phyloP scores from a whole-genome alignment of 495 filamentous ascomycete genomes.

The Aspergillus cristatus region DNA sequence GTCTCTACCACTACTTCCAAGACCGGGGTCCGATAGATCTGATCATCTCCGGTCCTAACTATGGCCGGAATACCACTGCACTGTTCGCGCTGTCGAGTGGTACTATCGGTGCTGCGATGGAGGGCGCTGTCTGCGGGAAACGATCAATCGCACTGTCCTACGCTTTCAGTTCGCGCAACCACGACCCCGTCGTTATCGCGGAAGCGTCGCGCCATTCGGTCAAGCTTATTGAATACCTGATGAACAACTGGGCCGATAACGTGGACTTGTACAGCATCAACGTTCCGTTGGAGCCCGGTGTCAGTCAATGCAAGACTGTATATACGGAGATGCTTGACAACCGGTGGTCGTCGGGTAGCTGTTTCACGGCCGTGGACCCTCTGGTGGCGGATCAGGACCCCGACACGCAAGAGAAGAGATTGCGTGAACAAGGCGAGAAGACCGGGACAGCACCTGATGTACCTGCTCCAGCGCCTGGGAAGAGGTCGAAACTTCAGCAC shows the following conservation, averaged over 20 bases:
- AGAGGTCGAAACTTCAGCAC: conserved; percentile 44
- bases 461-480: conserved; percentile 10
- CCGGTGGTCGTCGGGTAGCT: conserved; percentile 71
- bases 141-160: conserved; percentile 76
- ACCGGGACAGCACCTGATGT: conserved; percentile 10
- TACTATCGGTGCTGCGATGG: conserved; percentile 84
- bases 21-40: conserved; percentile 72
- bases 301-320: conserved; percentile 58
- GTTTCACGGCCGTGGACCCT: conserved; percentile 59
- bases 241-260: conserved; percentile 59
- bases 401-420: conserved; percentile 50
- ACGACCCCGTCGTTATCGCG: conserved; percentile 69
- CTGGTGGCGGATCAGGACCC: conserved; percentile 34
- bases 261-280: conserved; percentile 85
- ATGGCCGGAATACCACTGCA: conserved; percentile 87
- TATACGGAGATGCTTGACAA: conserved; percentile 85
- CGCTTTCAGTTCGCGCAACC: conserved; percentile 73
- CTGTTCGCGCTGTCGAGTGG: conserved; percentile 85
- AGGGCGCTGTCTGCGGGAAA: conserved; percentile 75
- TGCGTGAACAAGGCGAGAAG: conserved; percentile 50
- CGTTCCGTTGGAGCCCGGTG: conserved; percentile 64
- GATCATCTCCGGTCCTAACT: conserved; percentile 87
- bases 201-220: conserved; percentile 62
- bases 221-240: conserved; percentile 67
- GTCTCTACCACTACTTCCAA: conserved; percentile 76